Evolutionary conservation across 257 asterid genomes (phyloP).

Genomic region (Scutellaria galericulata): DNA sequence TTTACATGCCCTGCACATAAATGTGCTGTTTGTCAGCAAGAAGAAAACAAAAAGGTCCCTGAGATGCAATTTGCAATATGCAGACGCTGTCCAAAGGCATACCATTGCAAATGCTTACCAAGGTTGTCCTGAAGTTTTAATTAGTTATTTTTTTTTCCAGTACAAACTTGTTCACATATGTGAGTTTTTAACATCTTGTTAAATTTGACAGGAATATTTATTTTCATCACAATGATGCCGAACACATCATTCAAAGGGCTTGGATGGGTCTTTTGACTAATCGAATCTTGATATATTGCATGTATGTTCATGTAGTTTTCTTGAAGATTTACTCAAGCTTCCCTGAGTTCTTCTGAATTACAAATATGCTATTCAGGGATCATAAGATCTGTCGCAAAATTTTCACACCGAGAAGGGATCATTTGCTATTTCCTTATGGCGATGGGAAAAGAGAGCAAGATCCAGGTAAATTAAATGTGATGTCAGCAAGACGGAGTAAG

Average conservation of each 20-base stretch:
- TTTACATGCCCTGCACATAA: constrained; percentile 78
- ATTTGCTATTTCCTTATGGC: constrained; percentile 60
- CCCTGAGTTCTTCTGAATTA: constrained; percentile 15
- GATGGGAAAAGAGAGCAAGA: constrained; percentile 38
- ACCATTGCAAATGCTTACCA: constrained; percentile 79
- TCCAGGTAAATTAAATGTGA: constrained; percentile 35
- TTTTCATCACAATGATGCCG: constrained; percentile 45
- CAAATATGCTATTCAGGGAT: constrained; percentile 52
- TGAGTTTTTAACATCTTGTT: constrained; percentile 30
- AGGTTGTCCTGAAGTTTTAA: constrained; percentile 47
- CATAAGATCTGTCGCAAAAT: constrained; percentile 52
- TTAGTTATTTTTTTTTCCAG: not conserved
- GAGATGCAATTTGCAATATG: constrained; percentile 73
- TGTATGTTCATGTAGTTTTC: constrained; percentile 46
- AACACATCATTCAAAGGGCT: constrained; percentile 53
- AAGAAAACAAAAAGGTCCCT: constrained; percentile 54
- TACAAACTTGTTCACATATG: constrained; percentile 21
- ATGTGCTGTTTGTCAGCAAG: constrained; percentile 59
- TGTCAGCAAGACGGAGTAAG: constrained; percentile 52
- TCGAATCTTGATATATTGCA: constrained; percentile 74
- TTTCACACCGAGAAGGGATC: constrained; percentile 73
- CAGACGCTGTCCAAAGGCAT: constrained; percentile 79
- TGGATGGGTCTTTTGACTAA: constrained; percentile 65
- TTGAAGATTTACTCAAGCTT: constrained; percentile 20
- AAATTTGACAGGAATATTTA: constrained; percentile 47